A percentile compares a stretch with the other conserved stretches of the same genome.
Conservation (phyloP, 441 rosid genomes). For the Gossypium lobatum region DNA sequence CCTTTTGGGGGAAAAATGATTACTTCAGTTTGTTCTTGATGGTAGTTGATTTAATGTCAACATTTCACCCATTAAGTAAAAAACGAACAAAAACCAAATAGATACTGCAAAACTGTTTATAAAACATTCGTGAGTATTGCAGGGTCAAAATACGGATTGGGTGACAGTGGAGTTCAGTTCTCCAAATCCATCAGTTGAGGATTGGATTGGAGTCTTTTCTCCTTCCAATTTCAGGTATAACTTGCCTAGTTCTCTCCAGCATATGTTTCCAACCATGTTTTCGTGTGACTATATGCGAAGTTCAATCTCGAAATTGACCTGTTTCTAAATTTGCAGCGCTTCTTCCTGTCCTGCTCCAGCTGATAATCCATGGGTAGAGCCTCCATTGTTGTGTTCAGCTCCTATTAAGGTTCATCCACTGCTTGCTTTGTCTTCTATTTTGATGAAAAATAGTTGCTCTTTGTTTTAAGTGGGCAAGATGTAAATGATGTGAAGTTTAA, state of each 20-base stretch:
- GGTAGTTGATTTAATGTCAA: background rate
- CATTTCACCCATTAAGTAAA: background rate
- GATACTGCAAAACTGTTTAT: background rate
- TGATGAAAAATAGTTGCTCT: too few relatives aligned
- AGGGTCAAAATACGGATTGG: conserved; percentile 67
- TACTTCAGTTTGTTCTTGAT: background rate
- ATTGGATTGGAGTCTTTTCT: conserved; percentile 92
- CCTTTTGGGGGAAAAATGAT: background rate
- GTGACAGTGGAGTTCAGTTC: conserved; percentile 43
- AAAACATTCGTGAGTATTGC: background rate
- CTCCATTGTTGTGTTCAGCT: conserved; percentile 59
- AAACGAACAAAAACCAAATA: background rate
- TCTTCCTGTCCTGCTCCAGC: conserved; percentile 41
- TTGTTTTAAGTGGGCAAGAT: too few relatives aligned
- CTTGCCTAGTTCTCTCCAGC: too few relatives aligned
- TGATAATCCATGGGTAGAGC: conserved; percentile 34
- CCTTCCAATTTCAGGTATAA: conserved; percentile 73
- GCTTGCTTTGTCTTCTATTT: background rate
- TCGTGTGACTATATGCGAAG: too few relatives aligned
- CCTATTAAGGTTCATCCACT: conserved; percentile 64
- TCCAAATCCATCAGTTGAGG: conserved; percentile 55
- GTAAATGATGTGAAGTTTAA: background rate
- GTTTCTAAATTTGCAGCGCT: conserved; percentile 27
- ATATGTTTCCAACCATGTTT: too few relatives aligned
- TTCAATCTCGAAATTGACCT: too few relatives aligned